phyloP scores from a whole-genome alignment of 2,329 filamentous ascomycete species.

The Penicillium sp. region DNA sequence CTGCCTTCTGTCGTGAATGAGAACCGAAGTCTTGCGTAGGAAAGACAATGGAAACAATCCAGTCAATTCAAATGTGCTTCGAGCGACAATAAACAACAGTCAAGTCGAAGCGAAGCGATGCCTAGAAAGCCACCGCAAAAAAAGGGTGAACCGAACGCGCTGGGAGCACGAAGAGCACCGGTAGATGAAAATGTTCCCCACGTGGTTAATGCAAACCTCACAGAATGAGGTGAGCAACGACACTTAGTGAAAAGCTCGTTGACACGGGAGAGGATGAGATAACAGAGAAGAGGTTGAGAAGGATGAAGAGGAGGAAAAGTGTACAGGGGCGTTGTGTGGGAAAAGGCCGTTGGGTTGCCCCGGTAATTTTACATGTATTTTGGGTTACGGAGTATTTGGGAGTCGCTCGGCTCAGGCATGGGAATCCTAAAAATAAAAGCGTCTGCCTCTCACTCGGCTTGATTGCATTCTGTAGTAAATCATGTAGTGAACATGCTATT shows the following conservation, averaged over 20 bases:
- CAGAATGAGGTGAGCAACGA: conserved; percentile 40
- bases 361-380: conserved; percentile 13
- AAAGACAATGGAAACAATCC: conserved; percentile 2
- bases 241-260: conserved; percentile 54
- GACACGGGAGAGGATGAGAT: conserved; percentile 20
- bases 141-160: conserved; percentile 6
- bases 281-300: conserved; percentile 22
- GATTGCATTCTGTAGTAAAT: not conserved
- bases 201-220: conserved; percentile 27
- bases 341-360: conserved; percentile 30
- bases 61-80: conserved; percentile 5
- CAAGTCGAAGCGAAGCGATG: conserved; percentile 6
- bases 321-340: conserved; percentile 48
- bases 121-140: conserved; percentile 1
- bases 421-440: conserved; percentile 6
- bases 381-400: not conserved
- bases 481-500: not conserved
- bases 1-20: conserved; percentile 2
- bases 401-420: not conserved
- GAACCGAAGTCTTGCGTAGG: not conserved
- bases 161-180: conserved; percentile 8
- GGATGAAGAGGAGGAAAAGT: conserved; percentile 18
- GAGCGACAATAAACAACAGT: conserved; percentile 10
- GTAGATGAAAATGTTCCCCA: conserved; percentile 22
- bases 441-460: not conserved